A percentile compares a stretch with the other conserved stretches of the same genome.
Evolutionary conservation across 768 basidiomycete species (phyloP).

Genomic region (Boletus speciosus): DNA sequence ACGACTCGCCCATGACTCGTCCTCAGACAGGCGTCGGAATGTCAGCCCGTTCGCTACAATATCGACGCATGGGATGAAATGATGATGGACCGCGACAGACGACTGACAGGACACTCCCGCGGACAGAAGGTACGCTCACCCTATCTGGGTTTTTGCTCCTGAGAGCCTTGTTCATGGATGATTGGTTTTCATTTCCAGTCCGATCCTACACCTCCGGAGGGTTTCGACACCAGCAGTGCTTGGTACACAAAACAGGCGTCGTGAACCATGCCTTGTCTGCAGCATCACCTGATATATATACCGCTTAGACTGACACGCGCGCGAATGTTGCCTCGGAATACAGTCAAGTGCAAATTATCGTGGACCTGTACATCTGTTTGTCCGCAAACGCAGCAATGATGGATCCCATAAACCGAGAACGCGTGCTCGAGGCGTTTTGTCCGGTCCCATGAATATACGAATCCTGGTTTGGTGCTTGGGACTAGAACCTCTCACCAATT

Average conservation of each 20-base stretch:
- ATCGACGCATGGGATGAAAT: constrained; percentile 90
- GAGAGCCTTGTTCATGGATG: background rate
- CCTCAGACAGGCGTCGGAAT: background rate
- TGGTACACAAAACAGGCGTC: constrained; percentile 64
- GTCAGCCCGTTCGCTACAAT: constrained; percentile 77
- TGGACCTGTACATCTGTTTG: background rate
- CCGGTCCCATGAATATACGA: background rate
- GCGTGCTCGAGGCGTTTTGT: background rate
- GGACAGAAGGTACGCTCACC: constrained; percentile 72
- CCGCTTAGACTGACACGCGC: constrained; percentile 7
- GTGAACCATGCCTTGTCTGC: constrained; percentile 32
- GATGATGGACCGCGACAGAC: constrained; percentile 92
- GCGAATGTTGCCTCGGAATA: background rate
- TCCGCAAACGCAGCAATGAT: background rate
- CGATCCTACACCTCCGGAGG: constrained; percentile 62
- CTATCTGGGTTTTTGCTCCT: background rate
- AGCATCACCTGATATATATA: constrained; percentile 15
- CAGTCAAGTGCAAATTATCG: background rate
- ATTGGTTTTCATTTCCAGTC: constrained; percentile 40
- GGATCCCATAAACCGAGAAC: background rate
- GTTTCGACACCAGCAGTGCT: constrained; percentile 67
- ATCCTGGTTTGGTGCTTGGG: background rate
- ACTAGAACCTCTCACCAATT: background rate
- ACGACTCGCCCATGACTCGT: background rate
- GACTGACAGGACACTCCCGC: constrained; percentile 81